phyloP scores from a whole-genome alignment of 2,329 filamentous ascomycete species.

The Botryotinia convoluta region DNA sequence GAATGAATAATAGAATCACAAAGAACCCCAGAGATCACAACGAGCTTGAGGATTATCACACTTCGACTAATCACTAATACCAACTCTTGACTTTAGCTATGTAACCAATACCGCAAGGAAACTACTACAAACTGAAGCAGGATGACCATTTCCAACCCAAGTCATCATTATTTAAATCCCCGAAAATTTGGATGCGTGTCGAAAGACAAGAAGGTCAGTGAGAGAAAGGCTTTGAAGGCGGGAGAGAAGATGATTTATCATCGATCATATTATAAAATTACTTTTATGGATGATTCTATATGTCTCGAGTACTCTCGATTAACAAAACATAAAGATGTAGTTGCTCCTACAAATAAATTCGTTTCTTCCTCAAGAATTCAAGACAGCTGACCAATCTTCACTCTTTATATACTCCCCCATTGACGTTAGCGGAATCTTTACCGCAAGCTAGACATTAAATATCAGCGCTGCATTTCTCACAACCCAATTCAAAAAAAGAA shows the following conservation, averaged over 20 bases:
- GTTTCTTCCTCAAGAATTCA: background rate
- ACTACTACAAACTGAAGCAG: background rate
- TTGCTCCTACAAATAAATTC: background rate
- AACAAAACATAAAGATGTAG: background rate
- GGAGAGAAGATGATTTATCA: accelerated
- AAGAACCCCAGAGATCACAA: too few relatives aligned
- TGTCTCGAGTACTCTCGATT: background rate
- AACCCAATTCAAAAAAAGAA: background rate
- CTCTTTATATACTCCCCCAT: background rate
- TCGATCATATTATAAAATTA: background rate
- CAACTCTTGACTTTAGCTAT: too few relatives aligned
- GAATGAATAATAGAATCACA: too few relatives aligned
- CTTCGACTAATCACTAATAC: too few relatives aligned
- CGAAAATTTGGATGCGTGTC: too few relatives aligned
- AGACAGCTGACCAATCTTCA: background rate
- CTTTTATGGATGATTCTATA: accelerated
- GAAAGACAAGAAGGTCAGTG: background rate
- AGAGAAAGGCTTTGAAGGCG: background rate
- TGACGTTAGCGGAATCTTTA: background rate
- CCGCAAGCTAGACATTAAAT: background rate
- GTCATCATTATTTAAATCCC: background rate
- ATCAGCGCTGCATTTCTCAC: background rate
- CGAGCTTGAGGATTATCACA: too few relatives aligned
- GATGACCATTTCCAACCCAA: background rate
- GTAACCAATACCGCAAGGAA: background rate